These are phyloP conservation scores for Trichoderma harzianum DNA, from an alignment of 2,329 filamentous ascomycete species.

Conservation along the genomic window DNA sequence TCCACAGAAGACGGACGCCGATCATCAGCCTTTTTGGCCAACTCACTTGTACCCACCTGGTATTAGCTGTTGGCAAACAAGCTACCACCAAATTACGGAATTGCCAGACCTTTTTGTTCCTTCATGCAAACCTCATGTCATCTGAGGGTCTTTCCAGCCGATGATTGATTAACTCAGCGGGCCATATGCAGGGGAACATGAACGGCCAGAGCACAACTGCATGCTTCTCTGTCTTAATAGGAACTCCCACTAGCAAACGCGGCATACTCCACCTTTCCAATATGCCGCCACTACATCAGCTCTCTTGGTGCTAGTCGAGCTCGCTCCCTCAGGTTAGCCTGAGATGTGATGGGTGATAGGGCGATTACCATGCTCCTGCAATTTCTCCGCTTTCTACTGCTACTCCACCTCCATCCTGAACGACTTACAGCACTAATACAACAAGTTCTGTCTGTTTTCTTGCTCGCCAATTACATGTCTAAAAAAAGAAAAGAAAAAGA, in stretches of 20 bases:
- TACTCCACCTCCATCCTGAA: neutral
- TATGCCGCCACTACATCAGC: neutral
- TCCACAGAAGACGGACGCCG: constrained; percentile 1
- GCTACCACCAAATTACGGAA: neutral
- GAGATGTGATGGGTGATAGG: constrained; percentile 15
- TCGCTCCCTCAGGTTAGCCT: constrained; percentile 9
- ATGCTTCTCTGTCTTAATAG: neutral
- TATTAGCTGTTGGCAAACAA: neutral
- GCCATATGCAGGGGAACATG: neutral
- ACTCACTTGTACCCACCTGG: neutral
- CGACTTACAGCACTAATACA: neutral
- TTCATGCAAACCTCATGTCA: neutral
- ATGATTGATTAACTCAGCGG: neutral
- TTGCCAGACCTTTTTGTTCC: neutral
- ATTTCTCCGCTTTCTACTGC: constrained; percentile 9
- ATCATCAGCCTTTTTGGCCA: neutral
- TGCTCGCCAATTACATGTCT: neutral
- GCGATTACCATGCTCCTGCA: constrained; percentile 14
- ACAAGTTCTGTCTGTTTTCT: neutral
- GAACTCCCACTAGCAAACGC: neutral
- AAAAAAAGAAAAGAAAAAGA: neutral
- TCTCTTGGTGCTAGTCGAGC: constrained; percentile 5
- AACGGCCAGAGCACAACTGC: neutral
- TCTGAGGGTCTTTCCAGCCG: neutral
- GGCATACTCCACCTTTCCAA: neutral